Percentiles rank a stretch among this genome's conserved stretches.
phyloP scores from a whole-genome alignment of 768 basidiomycete species.

The Coprinellus aureogranulatus region DNA sequence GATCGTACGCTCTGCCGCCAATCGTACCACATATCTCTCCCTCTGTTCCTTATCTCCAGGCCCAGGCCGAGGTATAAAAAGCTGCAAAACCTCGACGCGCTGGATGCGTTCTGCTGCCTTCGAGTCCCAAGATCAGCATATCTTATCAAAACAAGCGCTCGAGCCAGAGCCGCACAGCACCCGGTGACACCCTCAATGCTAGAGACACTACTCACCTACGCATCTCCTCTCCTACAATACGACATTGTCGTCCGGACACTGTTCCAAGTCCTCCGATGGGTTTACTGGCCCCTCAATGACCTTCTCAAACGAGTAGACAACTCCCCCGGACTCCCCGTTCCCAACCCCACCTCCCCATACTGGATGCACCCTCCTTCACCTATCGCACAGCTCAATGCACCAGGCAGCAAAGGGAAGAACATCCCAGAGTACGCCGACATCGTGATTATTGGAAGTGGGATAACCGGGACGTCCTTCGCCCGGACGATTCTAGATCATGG shows the following conservation, averaged over 20 bases:
- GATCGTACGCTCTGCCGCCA: background rate
- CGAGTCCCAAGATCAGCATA: background rate
- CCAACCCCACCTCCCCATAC: constrained; percentile 55
- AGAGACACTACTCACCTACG: constrained; percentile 4
- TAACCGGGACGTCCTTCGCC: constrained; percentile 64
- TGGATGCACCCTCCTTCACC: constrained; percentile 59
- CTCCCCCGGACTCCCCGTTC: constrained; percentile 58
- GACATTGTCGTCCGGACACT: constrained; percentile 15
- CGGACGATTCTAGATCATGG: constrained; percentile 47
- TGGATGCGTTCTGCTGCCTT: background rate
- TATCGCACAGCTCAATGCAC: constrained; percentile 38
- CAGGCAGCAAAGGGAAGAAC: constrained; percentile 12
- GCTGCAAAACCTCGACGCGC: too few relatives aligned
- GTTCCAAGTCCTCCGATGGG: constrained; percentile 17
- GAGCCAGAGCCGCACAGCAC: background rate
- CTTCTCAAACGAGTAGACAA: constrained; percentile 26
- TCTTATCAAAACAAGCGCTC: background rate
- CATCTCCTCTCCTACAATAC: constrained; percentile 11
- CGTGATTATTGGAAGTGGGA: constrained; percentile 75
- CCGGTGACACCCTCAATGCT: background rate
- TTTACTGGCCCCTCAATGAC: constrained; percentile 17
- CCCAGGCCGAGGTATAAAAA: background rate
- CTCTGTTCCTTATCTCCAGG: background rate
- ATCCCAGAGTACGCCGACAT: constrained; percentile 57
- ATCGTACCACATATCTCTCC: background rate